These are phyloP conservation scores for Ceratocystis diversiconidia DNA, from an alignment of 2,329 filamentous ascomycete species.

Conservation along the genomic window DNA sequence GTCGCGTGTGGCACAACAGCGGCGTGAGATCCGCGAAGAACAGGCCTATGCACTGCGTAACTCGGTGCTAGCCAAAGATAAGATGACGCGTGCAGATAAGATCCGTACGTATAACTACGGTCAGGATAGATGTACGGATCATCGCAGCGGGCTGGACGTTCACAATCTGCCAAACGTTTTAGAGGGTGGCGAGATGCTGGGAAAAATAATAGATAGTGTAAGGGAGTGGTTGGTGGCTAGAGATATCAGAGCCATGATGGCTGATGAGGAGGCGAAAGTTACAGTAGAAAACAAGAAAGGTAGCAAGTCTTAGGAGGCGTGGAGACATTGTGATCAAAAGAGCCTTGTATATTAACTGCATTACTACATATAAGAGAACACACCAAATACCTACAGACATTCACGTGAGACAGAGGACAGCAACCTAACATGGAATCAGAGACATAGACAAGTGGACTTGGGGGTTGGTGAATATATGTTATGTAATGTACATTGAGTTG, in stretches of 20 bases:
- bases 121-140: constrained; percentile 71
- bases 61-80: constrained; percentile 63
- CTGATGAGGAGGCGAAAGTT: constrained; percentile 39
- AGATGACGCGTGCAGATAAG: constrained; percentile 84
- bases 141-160: constrained; percentile 65
- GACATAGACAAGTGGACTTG: neutral
- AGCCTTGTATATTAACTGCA: constrained; percentile 13
- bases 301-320: constrained; percentile 13
- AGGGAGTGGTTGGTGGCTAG: constrained; percentile 58
- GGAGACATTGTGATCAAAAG: neutral
- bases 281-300: constrained; percentile 17
- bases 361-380: neutral
- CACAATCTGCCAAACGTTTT: constrained; percentile 73
- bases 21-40: constrained; percentile 71
- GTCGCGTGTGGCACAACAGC: constrained; percentile 63
- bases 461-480: neutral
- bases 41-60: constrained; percentile 60
- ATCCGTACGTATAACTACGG: constrained; percentile 78
- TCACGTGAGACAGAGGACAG: neutral
- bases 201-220: constrained; percentile 65
- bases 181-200: constrained; percentile 54
- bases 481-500: neutral
- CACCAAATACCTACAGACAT: neutral
- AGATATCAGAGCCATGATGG: constrained; percentile 59
- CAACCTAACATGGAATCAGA: neutral